Percentiles rank a stretch among this genome's conserved stretches.
These are phyloP conservation scores for Ramaria sp. DNA, from an alignment of 768 basidiomycete genomes.

Conservation along the genomic window DNA sequence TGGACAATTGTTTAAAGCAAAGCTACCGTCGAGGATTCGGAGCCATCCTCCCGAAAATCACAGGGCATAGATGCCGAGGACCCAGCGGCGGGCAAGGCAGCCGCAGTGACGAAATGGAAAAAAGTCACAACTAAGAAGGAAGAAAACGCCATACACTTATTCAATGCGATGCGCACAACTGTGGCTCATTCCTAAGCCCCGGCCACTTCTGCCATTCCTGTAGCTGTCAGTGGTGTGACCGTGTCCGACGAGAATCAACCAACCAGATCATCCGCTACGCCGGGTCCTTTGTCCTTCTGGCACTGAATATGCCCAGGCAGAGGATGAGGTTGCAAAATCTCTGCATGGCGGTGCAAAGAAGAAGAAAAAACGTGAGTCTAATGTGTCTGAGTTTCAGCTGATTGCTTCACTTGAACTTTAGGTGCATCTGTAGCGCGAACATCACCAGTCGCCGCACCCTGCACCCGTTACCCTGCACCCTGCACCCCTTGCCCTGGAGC, in stretches of 20 bases:
- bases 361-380: conserved; percentile 60
- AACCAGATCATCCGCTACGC: conserved; percentile 23
- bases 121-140: conserved; percentile 34
- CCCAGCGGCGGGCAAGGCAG: not conserved
- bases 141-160: conserved; percentile 57
- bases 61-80: not conserved
- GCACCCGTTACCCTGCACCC: no score
- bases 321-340: conserved; percentile 32
- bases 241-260: conserved; percentile 18
- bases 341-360: conserved; percentile 49
- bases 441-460: no score
- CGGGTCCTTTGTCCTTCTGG: conserved; percentile 24
- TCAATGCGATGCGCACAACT: conserved; percentile 74
- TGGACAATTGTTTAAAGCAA: conserved; percentile 57
- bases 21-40: conserved; percentile 15
- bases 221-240: conserved; percentile 11
- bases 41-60: conserved; percentile 17
- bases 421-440: not conserved
- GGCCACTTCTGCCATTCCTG: not conserved
- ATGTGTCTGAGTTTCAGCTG: not conserved
- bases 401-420: not conserved
- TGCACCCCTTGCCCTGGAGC: no score
- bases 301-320: conserved; percentile 32
- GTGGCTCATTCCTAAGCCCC: conserved; percentile 36
- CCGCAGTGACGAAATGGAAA: not conserved